Base-by-base conservation (phyloP, 768 basidiomycete genomes). In the Xerocomus spinulosus region DNA sequence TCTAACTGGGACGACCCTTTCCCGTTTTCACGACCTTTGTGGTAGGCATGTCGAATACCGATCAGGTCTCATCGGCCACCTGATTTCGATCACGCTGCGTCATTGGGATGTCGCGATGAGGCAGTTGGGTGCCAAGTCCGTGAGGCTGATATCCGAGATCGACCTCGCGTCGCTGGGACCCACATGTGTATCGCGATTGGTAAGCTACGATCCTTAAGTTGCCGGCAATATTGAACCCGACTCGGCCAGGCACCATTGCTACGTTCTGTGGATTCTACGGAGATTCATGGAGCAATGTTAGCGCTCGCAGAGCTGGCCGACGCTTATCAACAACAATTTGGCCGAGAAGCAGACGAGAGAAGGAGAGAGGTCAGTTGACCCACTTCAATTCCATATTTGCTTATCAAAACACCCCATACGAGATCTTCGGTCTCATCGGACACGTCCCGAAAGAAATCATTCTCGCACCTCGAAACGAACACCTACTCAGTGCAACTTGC, bases 41-140 rank as follows among this genome's bases (percentile, higher is more conserved):
- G 24, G 30, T 52, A 98, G 95, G 57, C 86, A 93, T 64, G 54
- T 60, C 24, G 87, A 87, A 59, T 98, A 97, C 64, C 78, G 86
- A 26, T 50, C 69, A 2, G 75, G 69, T 51, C 70, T 97, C 45
- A 66, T 92, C 39, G 74, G 84, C 44, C 90, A 95, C 62, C 62
- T 96, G 34, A 63, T 89, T 32, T 71, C 79, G 51, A 81, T 86
- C 36, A 84, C 86, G 0, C 59, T 95, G 45, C 75, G 87, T 44
- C 95, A 98, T 66, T 97, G 94, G 94, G 94, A 97, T 60, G 64
- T 77, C 4, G 66, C 76, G 21, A 86, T 98, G 80, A 77, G 94
- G 46, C 75, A 79, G 46, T 70, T 92, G 10, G 89, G 83, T 20
- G 81, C 92, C 8, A 76, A 83, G 56, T 86, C 93, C 10, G 69